These are phyloP conservation scores for Exophiala sp. DNA, from an alignment of 2,329 filamentous ascomycete genomes.

Conservation along the genomic window DNA sequence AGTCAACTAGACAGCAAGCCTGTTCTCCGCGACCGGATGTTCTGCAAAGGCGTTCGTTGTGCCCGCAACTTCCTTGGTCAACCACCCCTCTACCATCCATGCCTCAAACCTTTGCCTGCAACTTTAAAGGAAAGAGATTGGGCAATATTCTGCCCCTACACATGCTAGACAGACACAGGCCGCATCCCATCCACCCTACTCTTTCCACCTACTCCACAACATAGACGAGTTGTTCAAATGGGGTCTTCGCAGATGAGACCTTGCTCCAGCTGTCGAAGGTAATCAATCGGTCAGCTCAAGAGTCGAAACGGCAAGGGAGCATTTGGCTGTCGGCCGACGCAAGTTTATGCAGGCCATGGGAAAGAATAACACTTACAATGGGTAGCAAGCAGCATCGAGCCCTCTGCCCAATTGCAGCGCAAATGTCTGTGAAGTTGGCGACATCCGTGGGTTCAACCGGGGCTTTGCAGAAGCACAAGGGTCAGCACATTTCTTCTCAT, in stretches of 20 bases:
- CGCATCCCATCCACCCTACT: too few relatives aligned
- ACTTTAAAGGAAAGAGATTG: too few relatives aligned
- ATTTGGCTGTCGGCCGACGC: too few relatives aligned
- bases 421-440: constrained; percentile 44
- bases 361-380: constrained; percentile 32
- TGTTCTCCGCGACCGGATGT: too few relatives aligned
- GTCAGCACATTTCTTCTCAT: not conserved
- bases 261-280: constrained; percentile 16
- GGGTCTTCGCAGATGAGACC: constrained; percentile 24
- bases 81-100: too few relatives aligned
- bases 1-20: too few relatives aligned
- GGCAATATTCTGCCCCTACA: too few relatives aligned
- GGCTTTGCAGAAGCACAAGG: constrained; percentile 3
- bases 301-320: not conserved
- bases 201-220: too few relatives aligned
- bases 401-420: constrained; percentile 47
- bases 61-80: too few relatives aligned
- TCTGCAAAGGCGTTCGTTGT: too few relatives aligned
- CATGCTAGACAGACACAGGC: too few relatives aligned
- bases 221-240: not conserved
- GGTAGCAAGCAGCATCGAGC: constrained; percentile 55
- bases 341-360: not conserved
- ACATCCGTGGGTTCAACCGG: constrained; percentile 35
- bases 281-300: not conserved
- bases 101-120: too few relatives aligned